Evolutionary conservation across 192 early-diverging fungal genomes (phyloP).

Genomic region (Ambispora gerdemannii): DNA sequence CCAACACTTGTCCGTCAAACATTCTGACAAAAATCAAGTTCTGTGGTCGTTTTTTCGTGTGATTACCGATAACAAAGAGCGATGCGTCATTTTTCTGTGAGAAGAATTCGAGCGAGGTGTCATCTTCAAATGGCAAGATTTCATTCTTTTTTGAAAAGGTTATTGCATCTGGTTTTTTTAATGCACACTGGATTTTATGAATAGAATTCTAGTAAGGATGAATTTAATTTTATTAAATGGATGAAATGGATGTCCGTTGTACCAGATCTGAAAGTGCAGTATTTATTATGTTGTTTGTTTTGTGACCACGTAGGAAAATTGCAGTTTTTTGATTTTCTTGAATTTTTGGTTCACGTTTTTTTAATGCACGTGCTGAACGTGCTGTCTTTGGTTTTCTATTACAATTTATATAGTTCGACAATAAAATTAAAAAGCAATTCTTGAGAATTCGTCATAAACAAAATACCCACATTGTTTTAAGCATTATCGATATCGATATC

Average conservation of each 20-base stretch:
- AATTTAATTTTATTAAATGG: background rate
- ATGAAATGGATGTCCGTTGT: background rate
- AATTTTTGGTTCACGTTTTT: slow-evolving; percentile 85
- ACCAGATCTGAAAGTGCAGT: slow-evolving; percentile 89
- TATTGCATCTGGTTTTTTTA: slow-evolving; percentile 87
- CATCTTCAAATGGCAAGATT: slow-evolving; percentile 95
- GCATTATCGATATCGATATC: too few species aligned
- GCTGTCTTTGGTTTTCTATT: slow-evolving; percentile 84
- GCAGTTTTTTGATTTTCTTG: slow-evolving; percentile 90
- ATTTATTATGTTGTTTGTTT: slow-evolving; percentile 79
- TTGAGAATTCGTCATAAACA: too few species aligned
- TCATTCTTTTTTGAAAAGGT: slow-evolving; percentile 94
- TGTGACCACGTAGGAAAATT: slow-evolving; percentile 83
- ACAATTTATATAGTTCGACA: too few species aligned
- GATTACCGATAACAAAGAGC: slow-evolving; percentile 84
- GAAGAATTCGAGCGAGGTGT: slow-evolving; percentile 87
- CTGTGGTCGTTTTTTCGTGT: slow-evolving; percentile 95
- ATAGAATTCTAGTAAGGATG: background rate
- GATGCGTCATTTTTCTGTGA: slow-evolving; percentile 95
- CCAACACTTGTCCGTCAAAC: slow-evolving; percentile 91
- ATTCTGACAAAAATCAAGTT: slow-evolving; percentile 87
- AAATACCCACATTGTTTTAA: too few species aligned
- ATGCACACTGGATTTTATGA: slow-evolving; percentile 55
- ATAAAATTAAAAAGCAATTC: too few species aligned
- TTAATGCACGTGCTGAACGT: slow-evolving; percentile 77